phyloP scores from a whole-genome alignment of 331 rosid genomes.

The Rosa hybrid region DNA sequence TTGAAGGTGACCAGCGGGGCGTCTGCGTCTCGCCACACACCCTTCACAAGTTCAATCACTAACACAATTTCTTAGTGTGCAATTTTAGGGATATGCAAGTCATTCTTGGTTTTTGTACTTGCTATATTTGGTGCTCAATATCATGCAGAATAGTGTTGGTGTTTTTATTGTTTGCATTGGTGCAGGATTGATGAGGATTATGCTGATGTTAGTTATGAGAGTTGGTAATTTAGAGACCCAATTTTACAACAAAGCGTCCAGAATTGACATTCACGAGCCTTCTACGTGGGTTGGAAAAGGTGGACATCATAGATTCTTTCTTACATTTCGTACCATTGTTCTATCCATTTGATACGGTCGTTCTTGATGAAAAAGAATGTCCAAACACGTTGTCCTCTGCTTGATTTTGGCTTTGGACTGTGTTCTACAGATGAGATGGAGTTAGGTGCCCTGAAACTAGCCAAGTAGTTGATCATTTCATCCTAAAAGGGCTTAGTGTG shows the following conservation, averaged over 20 bases:
- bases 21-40: too few species aligned
- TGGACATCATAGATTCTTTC: constrained; percentile 13
- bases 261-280: constrained; percentile 96
- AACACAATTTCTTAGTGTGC: too few species aligned
- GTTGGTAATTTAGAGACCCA: constrained; percentile 93
- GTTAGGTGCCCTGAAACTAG: neutral
- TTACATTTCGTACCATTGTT: too few species aligned
- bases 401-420: constrained; percentile 19
- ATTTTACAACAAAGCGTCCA: constrained; percentile 92
- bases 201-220: constrained; percentile 94
- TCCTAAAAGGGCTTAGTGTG: neutral
- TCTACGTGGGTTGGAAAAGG: constrained; percentile 99
- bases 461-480: neutral
- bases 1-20: too few species aligned
- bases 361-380: constrained; percentile 13
- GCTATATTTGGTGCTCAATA: too few species aligned
- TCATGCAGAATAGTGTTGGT: too few species aligned
- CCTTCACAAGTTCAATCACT: too few species aligned
- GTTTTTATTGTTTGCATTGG: constrained; percentile 8
- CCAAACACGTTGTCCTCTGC: neutral
- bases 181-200: constrained; percentile 95
- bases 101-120: too few species aligned
- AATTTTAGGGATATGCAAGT: too few species aligned
- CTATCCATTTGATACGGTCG: neutral
- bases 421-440: neutral